Evolutionary conservation across 805 yeast species (phyloP).

Genomic region (Kodamaea hsintzibuensis): DNA sequence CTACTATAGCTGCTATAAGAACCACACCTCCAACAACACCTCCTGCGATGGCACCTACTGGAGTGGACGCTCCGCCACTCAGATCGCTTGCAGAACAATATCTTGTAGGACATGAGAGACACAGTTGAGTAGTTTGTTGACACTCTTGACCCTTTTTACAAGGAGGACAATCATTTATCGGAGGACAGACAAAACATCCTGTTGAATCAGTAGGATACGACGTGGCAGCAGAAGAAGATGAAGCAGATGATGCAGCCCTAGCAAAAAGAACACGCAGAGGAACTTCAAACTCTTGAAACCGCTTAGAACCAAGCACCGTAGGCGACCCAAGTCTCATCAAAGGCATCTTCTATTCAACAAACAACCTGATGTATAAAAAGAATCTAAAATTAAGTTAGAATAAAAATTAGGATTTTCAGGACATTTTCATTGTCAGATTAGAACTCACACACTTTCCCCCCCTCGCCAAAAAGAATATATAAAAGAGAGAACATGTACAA

Average conservation of each 20-base stretch:
- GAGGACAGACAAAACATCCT: slow-evolving; percentile 47
- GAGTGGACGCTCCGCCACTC: slow-evolving; percentile 12
- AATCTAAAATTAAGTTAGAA: not conserved
- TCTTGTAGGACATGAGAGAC: slow-evolving; percentile 57
- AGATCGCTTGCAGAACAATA: slow-evolving; percentile 27
- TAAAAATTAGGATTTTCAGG: not conserved
- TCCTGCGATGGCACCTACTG: slow-evolving; percentile 63
- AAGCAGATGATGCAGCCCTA: slow-evolving; percentile 12
- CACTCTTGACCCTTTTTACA: slow-evolving; percentile 58
- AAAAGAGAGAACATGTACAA: not conserved
- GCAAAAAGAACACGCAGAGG: slow-evolving; percentile 7
- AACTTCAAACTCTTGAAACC: not conserved
- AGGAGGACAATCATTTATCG: slow-evolving; percentile 50
- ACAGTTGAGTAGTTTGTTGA: slow-evolving; percentile 39
- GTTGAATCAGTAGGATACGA: slow-evolving; percentile 23
- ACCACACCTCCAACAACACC: slow-evolving; percentile 68
- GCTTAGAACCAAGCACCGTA: not conserved
- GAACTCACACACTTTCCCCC: no score
- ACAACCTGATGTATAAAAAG: not conserved
- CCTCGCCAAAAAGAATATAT: no score
- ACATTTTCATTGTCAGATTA: not conserved
- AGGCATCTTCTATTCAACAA: not conserved
- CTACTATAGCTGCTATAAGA: slow-evolving; percentile 38
- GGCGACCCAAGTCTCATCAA: not conserved
- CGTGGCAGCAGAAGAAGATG: slow-evolving; percentile 2